Base-by-base conservation (phyloP, 2,329 filamentous ascomycete species). In the Fusarium goolgardi region DNA sequence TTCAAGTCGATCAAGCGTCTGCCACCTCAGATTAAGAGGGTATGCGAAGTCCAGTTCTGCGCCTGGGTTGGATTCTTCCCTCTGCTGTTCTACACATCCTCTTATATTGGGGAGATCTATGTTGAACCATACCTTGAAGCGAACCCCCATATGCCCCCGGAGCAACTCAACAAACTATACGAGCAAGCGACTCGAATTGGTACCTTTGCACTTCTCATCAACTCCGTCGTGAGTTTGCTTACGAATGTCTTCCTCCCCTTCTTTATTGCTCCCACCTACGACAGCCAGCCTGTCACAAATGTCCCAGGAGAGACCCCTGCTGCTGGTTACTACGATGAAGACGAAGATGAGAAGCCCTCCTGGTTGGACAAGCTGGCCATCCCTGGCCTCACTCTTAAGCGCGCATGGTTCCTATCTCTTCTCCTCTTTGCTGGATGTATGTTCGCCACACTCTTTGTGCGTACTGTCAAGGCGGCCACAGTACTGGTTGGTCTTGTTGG, bases 41-140 rank as follows among this genome's bases (percentile, higher is more conserved):
- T 97, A 37, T 97, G 94, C 75, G 82, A 89, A 68, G 91, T 94
- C 0, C 92, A 96, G 76, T 88, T 95, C 71, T 94, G 90, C 63
- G 93, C 93, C 7, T 98, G 94, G 94, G 90, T 97, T 58, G 95
- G 93, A 53, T 97, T 95, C 88, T 98, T 97, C 74, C 94, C 94
- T 1, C 94, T 97, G 78, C 85, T 98, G 4, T 97, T 97, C 81
- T 98, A 98, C 81, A 93, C 93, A 7, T 97, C 94, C 2, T 96
- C 93, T 20, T 98, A 96, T 78, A 91, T 97, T 71, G 94, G 92
- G 65, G 93, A 97, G 76, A 92, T 98, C 58, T 97, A 97, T 73
- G 91, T 93, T 20, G 91, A 97, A 75, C 93, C 93, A 0, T 91
- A 86, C 71, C 89, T 97, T 52, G 84, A 89, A 69, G 82, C 86